phyloP scores from a whole-genome alignment of 1,284 basidiomycete genomes.

The Vanrija sp. region DNA sequence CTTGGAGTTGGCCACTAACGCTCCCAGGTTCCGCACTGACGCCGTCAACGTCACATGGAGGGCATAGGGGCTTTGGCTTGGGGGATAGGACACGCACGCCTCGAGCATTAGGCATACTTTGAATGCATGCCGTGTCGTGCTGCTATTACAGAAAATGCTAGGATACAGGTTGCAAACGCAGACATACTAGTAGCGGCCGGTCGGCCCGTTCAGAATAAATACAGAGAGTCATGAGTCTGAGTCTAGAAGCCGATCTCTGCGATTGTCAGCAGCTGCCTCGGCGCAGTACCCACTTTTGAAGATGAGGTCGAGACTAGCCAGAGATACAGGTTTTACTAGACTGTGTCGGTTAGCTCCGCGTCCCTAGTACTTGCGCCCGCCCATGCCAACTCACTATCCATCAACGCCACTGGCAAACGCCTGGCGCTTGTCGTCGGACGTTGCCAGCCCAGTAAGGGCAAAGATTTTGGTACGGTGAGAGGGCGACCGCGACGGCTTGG shows the following conservation, averaged over 20 bases:
- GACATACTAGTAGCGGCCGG: not conserved
- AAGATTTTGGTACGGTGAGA: conserved; percentile 60
- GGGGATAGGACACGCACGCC: conserved; percentile 42
- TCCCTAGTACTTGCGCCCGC: not conserved
- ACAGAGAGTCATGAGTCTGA: not conserved
- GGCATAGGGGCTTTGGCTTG: conserved; percentile 43
- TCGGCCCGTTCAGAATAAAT: not conserved
- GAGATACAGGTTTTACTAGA: conserved; percentile 85
- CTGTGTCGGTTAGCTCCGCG: conserved; percentile 47
- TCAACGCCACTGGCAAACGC: conserved; percentile 92
- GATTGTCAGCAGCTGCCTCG: not conserved
- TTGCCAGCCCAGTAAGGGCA: conserved; percentile 88
- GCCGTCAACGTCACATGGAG: conserved; percentile 69
- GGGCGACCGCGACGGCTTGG: not conserved
- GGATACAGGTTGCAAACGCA: not conserved
- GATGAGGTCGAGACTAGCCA: conserved; percentile 80
- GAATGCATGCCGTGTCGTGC: not conserved
- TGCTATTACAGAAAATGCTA: not conserved
- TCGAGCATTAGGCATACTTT: not conserved
- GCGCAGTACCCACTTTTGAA: conserved; percentile 57
- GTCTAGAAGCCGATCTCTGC: conserved; percentile 26
- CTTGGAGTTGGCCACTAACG: too few species aligned
- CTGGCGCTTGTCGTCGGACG: conserved; percentile 81
- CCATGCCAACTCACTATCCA: conserved; percentile 67
- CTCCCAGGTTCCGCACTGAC: not conserved